Conservation (phyloP, 441 rosid species). For the Sinapis alba region DNA sequence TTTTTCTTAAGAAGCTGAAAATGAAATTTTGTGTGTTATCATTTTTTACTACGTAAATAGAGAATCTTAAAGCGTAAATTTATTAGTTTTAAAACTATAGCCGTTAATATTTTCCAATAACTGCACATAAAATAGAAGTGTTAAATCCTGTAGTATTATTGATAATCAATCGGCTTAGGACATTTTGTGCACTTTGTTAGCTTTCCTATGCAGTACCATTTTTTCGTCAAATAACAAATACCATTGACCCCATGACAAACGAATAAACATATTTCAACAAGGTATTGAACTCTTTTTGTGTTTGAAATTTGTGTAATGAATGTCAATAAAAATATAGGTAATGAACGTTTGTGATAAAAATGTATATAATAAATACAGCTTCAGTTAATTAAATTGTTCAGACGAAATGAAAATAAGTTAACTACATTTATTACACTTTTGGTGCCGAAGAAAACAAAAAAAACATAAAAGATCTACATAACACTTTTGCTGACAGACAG, state of each 20-base stretch:
- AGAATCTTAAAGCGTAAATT: background rate
- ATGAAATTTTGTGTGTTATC: background rate
- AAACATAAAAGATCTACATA: no score
- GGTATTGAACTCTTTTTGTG: background rate
- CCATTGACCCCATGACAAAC: background rate
- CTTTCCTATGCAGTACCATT: background rate
- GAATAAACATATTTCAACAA: background rate
- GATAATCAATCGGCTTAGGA: background rate
- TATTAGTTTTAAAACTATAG: background rate
- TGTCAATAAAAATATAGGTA: background rate
- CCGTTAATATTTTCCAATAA: background rate
- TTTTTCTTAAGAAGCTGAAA: background rate
- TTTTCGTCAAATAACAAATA: background rate
- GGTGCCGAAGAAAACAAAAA: no score
- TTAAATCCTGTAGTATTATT: background rate
- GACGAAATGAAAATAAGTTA: conserved; percentile 1
- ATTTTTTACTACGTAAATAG: background rate
- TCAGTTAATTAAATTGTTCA: background rate
- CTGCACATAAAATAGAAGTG: background rate
- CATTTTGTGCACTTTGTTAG: background rate
- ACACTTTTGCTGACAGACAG: background rate
- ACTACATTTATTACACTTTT: background rate
- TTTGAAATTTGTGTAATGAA: background rate
- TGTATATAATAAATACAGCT: background rate
- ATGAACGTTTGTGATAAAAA: background rate